phyloP scores from a whole-genome alignment of 73 alveolate genomes.

The Paramecium biaurelia region DNA sequence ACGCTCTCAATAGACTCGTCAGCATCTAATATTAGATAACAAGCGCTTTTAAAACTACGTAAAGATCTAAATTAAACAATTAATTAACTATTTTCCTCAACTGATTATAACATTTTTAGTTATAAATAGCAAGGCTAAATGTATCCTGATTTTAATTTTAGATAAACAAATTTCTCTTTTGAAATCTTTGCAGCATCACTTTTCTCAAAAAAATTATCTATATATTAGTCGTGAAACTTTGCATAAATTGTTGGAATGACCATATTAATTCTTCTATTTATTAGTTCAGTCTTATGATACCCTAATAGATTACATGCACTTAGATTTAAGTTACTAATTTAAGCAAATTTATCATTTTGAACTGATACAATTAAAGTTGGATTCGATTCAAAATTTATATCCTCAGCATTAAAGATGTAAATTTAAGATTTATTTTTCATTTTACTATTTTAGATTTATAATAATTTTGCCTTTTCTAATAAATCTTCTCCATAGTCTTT shows the following conservation, averaged over 20 bases:
- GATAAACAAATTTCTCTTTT: neutral
- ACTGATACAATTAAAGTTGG: constrained; percentile 41
- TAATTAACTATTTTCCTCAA: neutral
- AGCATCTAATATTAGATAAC: neutral
- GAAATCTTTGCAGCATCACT: neutral
- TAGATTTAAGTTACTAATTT: constrained; percentile 15
- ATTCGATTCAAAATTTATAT: neutral
- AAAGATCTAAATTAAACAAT: neutral
- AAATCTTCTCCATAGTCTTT: constrained; percentile 47
- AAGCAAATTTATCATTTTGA: constrained; percentile 36
- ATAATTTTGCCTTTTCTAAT: neutral
- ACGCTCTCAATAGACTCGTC: neutral
- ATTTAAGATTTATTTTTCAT: neutral
- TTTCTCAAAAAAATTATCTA: neutral
- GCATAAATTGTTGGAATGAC: neutral
- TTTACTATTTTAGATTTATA: constrained; percentile 7
- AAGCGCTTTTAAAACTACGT: neutral
- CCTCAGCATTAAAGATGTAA: neutral
- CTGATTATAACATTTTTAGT: neutral
- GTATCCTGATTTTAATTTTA: neutral
- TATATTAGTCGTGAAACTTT: neutral
- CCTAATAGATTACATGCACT: constrained; percentile 52
- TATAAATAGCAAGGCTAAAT: neutral
- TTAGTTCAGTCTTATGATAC: constrained; percentile 39
- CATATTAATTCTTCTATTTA: constrained; percentile 13